Evolutionary conservation across 129 eudicot genomes (phyloP).

Genomic region (Arctium lappa): DNA sequence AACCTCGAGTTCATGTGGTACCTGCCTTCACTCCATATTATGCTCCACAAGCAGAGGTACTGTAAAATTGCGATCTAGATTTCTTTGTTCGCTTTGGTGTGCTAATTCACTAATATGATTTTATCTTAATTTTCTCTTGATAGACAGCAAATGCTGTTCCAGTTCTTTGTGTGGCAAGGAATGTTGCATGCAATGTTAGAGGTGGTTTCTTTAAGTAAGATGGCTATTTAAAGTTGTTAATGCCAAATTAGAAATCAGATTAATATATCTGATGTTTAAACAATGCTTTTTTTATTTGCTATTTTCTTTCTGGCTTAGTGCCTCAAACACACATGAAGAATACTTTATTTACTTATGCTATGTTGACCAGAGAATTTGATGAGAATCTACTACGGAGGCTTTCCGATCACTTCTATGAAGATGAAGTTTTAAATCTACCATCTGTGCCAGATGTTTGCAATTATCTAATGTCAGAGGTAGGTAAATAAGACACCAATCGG

Average conservation of each 20-base stretch:
- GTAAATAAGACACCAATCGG: conserved; percentile 7
- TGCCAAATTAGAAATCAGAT: not conserved
- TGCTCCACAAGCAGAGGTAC: conserved; percentile 99
- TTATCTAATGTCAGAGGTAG: conserved; percentile 84
- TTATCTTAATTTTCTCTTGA: conserved; percentile 4
- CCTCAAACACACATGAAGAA: not conserved
- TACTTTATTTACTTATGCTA: conserved; percentile 14
- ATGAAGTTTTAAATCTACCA: conserved; percentile 70
- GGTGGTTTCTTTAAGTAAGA: conserved; percentile 93
- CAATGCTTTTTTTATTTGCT: not conserved
- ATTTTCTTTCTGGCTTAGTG: not conserved
- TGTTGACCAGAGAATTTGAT: conserved; percentile 73
- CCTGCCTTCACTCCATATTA: conserved; percentile 96
- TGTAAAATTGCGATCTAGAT: conserved; percentile 8
- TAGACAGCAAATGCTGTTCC: conserved; percentile 87
- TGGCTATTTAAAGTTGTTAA: conserved; percentile 15
- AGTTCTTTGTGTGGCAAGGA: conserved; percentile 92
- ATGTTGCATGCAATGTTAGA: conserved; percentile 97
- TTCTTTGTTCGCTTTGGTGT: not conserved
- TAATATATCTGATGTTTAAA: not conserved
- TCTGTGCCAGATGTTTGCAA: conserved; percentile 83
- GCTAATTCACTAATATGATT: not conserved
- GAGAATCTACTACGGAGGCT: conserved; percentile 58
- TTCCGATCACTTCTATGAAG: conserved; percentile 69
- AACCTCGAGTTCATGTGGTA: conserved; percentile 95